Base-by-base conservation (phyloP, 2,329 filamentous ascomycete species). In the Aspergillus nomiae region DNA sequence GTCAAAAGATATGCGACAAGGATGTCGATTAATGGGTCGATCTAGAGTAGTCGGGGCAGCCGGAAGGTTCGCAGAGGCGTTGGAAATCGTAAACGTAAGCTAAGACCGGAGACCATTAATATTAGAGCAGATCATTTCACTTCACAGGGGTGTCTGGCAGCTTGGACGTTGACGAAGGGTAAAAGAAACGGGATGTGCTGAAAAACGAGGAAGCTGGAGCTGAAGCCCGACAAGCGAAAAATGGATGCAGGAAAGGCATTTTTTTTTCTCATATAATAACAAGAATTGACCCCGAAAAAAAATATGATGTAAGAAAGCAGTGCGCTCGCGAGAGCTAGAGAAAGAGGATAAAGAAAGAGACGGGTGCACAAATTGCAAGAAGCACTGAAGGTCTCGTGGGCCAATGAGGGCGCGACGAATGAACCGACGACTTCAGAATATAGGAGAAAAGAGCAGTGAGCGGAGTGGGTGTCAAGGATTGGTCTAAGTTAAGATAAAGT, bases 61-160 rank as follows among this genome's bases (percentile, higher is more conserved):
- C 43, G 58, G 30, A 24, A 46, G 30, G n/a, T 21, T 53, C 38
- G 41, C 34, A 60, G 60, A 64, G 26, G 50, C 45, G 56, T 51
- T 58, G 53, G 46, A 59, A 54, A 61, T 59, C 62, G 65, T 58
- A 60, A 62, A 64, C 53, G 59, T 67, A 67, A 75, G 76, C 77
- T 80, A 78, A 72, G 69, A 72, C 65, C 70, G 69, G 69, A 70
- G 67, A 78, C 73, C 62, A 72, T 76, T 72, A 77, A 73, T 68
- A 74, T 78, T 74, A 76, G 75, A 76, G 63, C 68, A 68, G 65
- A 67, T 67, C 62, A 68, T 63, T 68, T 65, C 63, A 61, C 63
- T 59, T 63, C 59, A 66, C 59, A 65, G 62, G 64, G 68, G 67
- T 64, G 58, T 55, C 63, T 63, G 57, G 66, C 60, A 63, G 63